Base-by-base conservation (phyloP, 129 eudicot species). In the Escallonia herrerae region DNA sequence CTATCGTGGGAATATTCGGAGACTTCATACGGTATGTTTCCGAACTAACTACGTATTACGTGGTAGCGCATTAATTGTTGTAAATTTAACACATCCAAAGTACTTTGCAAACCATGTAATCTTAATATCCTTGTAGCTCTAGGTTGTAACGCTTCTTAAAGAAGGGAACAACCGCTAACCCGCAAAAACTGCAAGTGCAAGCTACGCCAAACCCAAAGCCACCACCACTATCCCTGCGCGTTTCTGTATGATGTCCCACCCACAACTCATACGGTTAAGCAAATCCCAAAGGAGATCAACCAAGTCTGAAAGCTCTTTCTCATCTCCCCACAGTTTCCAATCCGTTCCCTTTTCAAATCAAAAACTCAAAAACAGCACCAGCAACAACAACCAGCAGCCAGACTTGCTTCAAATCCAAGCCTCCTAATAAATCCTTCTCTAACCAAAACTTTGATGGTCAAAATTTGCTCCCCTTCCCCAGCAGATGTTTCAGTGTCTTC, bases 161-260 rank as follows among this genome's bases (percentile, higher is more conserved):
- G 50, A 63, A 63, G 50, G 38, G 56, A 54, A 48, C 9, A 41
- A 52, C 55, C 44, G 15, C 45, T 14, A 68, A 60, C 50, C 60
- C 57, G 7, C 8, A 39, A 6, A 54, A 54, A 43, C 82, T 74
- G 77, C 75, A 74, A 81, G 74, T 81, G 77, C 80, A 81, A 77
- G 82, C 72, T 77, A 81, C 86, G 72, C 76, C 73, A 81, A 70
- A 70, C n/a, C 54, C 63, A 2, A 58, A 51, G 5, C 11, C 54
- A 7, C 44, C 40, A 33, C 15, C 58, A 15, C 33, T 22, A 22
- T 22, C 33, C 33, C 33, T 22, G 11, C 33, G 62, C 13, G 22
- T 53, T 9, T 7, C 54, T 44, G 57, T 63, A 55, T 62, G 43
- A 49, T 64, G 68, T 58, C 74, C 80, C 67, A 80, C 77, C 75